Conservation (phyloP, 306 rosid genomes). For the Vigna unguiculata region DNA sequence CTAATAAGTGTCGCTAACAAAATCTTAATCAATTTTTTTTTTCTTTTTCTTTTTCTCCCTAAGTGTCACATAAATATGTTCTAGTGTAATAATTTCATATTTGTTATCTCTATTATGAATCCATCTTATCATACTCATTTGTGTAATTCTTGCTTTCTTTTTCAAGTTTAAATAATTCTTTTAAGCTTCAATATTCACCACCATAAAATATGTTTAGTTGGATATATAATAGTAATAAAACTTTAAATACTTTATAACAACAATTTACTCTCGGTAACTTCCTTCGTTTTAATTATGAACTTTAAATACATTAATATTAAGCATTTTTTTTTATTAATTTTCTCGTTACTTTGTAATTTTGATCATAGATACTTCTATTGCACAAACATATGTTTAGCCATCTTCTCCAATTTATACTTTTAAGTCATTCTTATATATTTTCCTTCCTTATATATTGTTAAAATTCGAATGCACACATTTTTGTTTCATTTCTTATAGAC, state of each 20-base stretch:
- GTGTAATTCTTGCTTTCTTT: too few relatives aligned
- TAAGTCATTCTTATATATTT: too few relatives aligned
- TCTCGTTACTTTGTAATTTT: background rate
- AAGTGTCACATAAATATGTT: background rate
- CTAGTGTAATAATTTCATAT: background rate
- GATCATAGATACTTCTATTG: background rate
- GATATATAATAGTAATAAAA: too few relatives aligned
- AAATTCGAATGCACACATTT: too few relatives aligned
- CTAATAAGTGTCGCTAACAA: too few relatives aligned
- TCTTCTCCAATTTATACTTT: background rate
- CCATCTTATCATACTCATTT: too few relatives aligned
- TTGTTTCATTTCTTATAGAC: too few relatives aligned
- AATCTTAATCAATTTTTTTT: background rate
- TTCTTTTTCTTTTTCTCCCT: background rate
- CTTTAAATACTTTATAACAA: background rate
- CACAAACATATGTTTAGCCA: background rate
- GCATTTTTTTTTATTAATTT: background rate
- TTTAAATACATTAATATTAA: too few relatives aligned
- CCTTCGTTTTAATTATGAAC: background rate
- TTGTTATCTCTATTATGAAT: background rate
- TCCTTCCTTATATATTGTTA: too few relatives aligned
- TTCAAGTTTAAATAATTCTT: too few relatives aligned
- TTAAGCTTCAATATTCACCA: too few relatives aligned
- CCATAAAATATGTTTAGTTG: too few relatives aligned
- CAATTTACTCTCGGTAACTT: background rate